A percentile compares a stretch with the other conserved stretches of the same genome.
These are phyloP conservation scores for Patellaria atrata DNA, from an alignment of 495 filamentous ascomycete genomes.

Conservation along the genomic window DNA sequence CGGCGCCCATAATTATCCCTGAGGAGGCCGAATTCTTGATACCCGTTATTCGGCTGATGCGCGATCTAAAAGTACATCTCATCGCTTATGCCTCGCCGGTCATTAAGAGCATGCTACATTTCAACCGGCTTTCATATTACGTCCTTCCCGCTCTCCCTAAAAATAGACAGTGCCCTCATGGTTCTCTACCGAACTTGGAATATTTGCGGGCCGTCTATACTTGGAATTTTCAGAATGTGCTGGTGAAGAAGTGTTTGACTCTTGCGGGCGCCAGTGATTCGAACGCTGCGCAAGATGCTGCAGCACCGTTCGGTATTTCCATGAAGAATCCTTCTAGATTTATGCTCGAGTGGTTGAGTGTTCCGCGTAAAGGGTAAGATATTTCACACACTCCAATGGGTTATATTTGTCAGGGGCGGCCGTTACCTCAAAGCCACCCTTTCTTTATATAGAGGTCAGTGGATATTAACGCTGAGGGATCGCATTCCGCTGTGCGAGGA, in stretches of 20 bases:
- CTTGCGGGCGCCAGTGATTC: not conserved
- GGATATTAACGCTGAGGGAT: not conserved
- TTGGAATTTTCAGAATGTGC: constrained; percentile 32
- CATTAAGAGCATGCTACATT: constrained; percentile 36
- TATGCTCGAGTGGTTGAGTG: constrained; percentile 36
- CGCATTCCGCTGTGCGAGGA: not conserved
- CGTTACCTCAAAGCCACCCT: constrained; percentile 28
- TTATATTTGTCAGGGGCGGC: constrained; percentile 34
- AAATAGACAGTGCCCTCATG: constrained; percentile 27
- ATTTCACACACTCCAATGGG: constrained; percentile 42
- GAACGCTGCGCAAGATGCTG: not conserved
- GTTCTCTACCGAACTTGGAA: constrained; percentile 38
- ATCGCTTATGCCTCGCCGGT: constrained; percentile 39
- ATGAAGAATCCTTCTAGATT: constrained; percentile 25
- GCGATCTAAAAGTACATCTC: constrained; percentile 24
- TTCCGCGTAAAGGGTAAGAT: constrained; percentile 37
- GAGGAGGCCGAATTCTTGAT: constrained; percentile 41
- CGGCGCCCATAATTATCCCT: constrained; percentile 36
- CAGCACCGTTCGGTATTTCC: constrained; percentile 3
- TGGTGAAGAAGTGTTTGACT: not conserved
- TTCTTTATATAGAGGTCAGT: constrained; percentile 27
- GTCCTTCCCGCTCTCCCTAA: constrained; percentile 29
- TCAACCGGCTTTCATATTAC: constrained; percentile 37
- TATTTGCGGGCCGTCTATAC: constrained; percentile 42
- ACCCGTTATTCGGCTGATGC: constrained; percentile 22